Conservation (phyloP, 495 filamentous ascomycete species). For the Lophiostoma macrostomum region DNA sequence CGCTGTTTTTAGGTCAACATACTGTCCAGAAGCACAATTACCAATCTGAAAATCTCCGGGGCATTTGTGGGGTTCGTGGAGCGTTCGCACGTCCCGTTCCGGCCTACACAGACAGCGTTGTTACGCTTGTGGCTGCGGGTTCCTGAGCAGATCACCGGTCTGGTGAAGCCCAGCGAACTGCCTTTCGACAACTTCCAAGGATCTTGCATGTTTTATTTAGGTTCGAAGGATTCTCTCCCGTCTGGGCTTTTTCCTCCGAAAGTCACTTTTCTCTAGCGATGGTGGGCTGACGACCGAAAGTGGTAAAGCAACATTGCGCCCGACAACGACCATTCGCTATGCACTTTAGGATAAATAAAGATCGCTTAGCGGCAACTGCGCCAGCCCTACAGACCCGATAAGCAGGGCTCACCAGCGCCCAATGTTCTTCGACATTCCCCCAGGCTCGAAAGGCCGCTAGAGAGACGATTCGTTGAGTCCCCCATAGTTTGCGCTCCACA, state of each 20-base stretch:
- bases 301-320: slow-evolving; percentile 1
- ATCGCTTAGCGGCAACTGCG: slow-evolving; percentile 4
- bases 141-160: slow-evolving; percentile 6
- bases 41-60: background rate
- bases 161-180: slow-evolving; percentile 2
- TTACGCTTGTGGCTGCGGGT: slow-evolving; percentile 11
- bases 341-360: slow-evolving; percentile 9
- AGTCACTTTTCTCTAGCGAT: background rate
- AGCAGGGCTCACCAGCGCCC: slow-evolving; percentile 1
- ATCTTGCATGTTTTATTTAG: slow-evolving; percentile 13
- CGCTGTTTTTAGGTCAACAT: too few relatives aligned
- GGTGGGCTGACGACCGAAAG: slow-evolving; percentile 4
- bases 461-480: too few relatives aligned
- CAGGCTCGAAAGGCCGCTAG: too few relatives aligned
- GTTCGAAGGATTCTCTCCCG: background rate
- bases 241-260: slow-evolving; percentile 1
- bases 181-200: too few relatives aligned
- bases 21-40: too few relatives aligned
- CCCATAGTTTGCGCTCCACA: too few relatives aligned
- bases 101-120: too few relatives aligned
- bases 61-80: background rate
- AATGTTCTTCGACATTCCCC: background rate
- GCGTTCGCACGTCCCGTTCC: too few relatives aligned
- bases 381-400: slow-evolving; percentile 23
- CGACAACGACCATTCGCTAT: slow-evolving; percentile 2